Conservation (phyloP, 169 alveolate genomes). For the Cyclospora cayetanensis region DNA sequence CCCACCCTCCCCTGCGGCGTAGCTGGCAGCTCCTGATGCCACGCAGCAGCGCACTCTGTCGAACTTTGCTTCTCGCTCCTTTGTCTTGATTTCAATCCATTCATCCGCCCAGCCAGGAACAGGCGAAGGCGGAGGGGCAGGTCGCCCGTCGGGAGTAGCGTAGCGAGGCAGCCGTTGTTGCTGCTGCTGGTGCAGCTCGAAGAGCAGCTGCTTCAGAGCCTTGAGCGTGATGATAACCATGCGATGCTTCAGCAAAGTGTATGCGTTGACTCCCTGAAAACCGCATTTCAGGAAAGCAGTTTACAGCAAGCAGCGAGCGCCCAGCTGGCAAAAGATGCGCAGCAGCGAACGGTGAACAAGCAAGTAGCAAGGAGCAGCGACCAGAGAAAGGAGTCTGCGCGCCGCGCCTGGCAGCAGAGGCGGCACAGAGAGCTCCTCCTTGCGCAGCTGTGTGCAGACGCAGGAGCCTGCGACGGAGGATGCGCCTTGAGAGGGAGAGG, state of each 20-base stretch:
- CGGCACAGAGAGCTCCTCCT: no score
- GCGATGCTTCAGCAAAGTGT: constrained; percentile 84
- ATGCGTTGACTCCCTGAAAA: constrained; percentile 82
- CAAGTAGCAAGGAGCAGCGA: no score
- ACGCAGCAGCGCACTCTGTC: constrained; percentile 55
- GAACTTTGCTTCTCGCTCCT: constrained; percentile 46
- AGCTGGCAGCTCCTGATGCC: neutral
- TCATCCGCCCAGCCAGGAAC: constrained; percentile 85
- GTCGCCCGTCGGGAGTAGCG: constrained; percentile 86
- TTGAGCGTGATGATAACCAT: constrained; percentile 86
- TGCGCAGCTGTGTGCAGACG: no score
- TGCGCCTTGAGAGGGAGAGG: no score
- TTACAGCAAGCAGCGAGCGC: no score
- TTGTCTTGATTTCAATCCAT: constrained; percentile 82
- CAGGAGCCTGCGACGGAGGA: no score
- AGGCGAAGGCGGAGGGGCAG: constrained; percentile 81
- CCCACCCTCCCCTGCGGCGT: no score
- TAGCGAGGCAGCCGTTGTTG: constrained; percentile 82
- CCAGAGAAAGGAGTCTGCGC: no score
- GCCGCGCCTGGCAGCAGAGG: no score
- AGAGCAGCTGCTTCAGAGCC: constrained; percentile 84
- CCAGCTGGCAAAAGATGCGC: no score
- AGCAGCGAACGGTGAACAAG: no score
- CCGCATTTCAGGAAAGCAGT: no score
- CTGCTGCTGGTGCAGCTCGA: constrained; percentile 82